These are phyloP conservation scores for Neopestalotiopsis rosae DNA, from an alignment of 2,329 filamentous ascomycete species.

Conservation along the genomic window DNA sequence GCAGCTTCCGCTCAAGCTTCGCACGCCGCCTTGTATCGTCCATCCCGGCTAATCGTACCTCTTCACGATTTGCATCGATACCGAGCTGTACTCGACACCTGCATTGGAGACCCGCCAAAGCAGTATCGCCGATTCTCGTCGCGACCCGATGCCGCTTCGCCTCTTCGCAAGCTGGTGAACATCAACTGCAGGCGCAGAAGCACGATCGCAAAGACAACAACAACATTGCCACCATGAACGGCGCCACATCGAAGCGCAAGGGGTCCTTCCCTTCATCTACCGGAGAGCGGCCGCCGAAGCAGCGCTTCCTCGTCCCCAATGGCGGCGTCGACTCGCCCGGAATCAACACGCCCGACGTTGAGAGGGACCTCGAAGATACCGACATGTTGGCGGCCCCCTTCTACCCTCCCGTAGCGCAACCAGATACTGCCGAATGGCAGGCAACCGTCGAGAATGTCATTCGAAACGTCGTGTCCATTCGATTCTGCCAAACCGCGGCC, in stretches of 20 bases:
- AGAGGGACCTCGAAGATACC: constrained; percentile 42
- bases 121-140: neutral
- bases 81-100: neutral
- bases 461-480: constrained; percentile 95
- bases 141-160: constrained; percentile 6
- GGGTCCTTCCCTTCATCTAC: constrained; percentile 44
- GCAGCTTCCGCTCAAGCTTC: constrained; percentile 12
- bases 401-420: constrained; percentile 31
- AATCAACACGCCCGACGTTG: constrained; percentile 53
- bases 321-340: constrained; percentile 57
- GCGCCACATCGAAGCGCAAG: constrained; percentile 58
- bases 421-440: constrained; percentile 88
- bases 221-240: constrained; percentile 45
- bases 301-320: constrained; percentile 40
- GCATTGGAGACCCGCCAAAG: neutral
- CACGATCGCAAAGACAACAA: neutral
- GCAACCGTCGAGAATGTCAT: constrained; percentile 94
- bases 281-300: constrained; percentile 47
- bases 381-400: constrained; percentile 47
- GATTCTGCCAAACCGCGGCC: constrained; percentile 96
- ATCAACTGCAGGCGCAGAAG: constrained; percentile 1
- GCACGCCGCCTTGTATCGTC: neutral
- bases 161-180: constrained; percentile 13
- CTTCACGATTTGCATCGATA: neutral
- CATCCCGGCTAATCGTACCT: neutral